A percentile compares a stretch with the other conserved stretches of the same genome.
Conservation (phyloP, 495 filamentous ascomycete genomes). For the Acidiella bohemica region DNA sequence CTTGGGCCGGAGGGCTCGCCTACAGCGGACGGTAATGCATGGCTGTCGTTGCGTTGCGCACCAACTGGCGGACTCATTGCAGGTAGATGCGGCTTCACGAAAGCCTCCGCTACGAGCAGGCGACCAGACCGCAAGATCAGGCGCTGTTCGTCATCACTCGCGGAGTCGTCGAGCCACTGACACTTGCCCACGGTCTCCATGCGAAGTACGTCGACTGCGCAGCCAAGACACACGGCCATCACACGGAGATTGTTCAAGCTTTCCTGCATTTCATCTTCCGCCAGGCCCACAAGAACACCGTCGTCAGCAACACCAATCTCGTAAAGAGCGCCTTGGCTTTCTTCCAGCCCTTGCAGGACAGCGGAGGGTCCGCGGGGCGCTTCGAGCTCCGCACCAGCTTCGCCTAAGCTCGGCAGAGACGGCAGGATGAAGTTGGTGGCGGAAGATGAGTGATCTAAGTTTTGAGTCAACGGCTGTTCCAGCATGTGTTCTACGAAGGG, state of each 20-base stretch:
- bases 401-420: constrained; percentile 61
- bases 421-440: constrained; percentile 53
- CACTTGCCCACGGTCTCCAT: constrained; percentile 78
- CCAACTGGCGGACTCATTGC: constrained; percentile 2
- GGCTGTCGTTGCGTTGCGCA: neutral
- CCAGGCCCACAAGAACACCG: constrained; percentile 80
- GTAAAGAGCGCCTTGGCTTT: constrained; percentile 83
- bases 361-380: constrained; percentile 46
- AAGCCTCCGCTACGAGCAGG: constrained; percentile 82
- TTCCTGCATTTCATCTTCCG: constrained; percentile 80
- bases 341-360: constrained; percentile 70
- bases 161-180: constrained; percentile 50
- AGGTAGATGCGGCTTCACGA: constrained; percentile 49
- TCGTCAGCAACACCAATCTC: constrained; percentile 96
- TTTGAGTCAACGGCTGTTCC: no score
- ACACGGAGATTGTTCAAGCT: constrained; percentile 67
- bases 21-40: neutral
- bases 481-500: no score
- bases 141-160: constrained; percentile 15
- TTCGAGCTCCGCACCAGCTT: constrained; percentile 41
- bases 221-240: constrained; percentile 88
- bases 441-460: constrained; percentile 71
- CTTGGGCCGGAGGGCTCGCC: no score
- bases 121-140: constrained; percentile 34
- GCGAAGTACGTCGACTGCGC: constrained; percentile 68